Conservation (phyloP, 2,329 filamentous ascomycete genomes). For the Ploettnerulaceae sp. region DNA sequence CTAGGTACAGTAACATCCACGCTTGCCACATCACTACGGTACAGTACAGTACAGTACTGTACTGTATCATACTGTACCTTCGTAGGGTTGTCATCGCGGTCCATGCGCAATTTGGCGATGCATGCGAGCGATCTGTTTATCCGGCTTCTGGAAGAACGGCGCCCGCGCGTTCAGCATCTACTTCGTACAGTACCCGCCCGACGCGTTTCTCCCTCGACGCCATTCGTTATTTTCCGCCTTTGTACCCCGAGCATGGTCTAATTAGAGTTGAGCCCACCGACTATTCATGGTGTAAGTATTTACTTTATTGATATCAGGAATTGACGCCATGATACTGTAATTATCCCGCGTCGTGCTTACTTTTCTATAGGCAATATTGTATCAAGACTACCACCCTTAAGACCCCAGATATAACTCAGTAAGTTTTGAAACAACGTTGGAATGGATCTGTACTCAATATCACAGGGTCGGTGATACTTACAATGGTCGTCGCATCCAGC, state of each 20-base stretch:
- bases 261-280: neutral
- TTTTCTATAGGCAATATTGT: neutral
- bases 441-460: neutral
- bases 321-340: neutral
- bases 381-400: neutral
- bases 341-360: neutral
- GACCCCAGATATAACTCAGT: neutral
- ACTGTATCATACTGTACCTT: neutral
- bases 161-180: no score
- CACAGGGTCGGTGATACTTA: neutral
- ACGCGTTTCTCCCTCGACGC: constrained; percentile 2
- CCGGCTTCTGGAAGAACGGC: constrained; percentile 5
- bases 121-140: neutral
- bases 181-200: constrained; percentile 7
- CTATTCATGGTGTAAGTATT: neutral
- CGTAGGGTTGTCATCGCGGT: neutral
- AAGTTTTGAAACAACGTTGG: neutral
- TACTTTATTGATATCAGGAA: neutral
- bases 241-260: constrained; percentile 1
- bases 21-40: no score
- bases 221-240: constrained; percentile 7
- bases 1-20: no score
- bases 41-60: neutral
- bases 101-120: neutral
- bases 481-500: no score